phyloP scores from a whole-genome alignment of 768 basidiomycete genomes.

The Psilocybe sp. region DNA sequence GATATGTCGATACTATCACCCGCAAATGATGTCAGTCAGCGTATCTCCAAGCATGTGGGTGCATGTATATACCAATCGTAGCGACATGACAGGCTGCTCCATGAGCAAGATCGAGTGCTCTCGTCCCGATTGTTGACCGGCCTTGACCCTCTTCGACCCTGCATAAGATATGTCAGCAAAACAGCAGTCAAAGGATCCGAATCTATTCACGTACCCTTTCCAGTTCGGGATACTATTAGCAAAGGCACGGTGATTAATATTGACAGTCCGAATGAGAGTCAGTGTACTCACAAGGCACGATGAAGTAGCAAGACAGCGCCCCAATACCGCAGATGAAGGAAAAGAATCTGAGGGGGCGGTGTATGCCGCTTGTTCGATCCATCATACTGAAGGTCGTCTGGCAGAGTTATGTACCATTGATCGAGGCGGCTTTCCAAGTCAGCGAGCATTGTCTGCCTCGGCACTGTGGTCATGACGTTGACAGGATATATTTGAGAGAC shows the following conservation, averaged over 20 bases:
- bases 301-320: constrained; percentile 70
- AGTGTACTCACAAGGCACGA: constrained; percentile 68
- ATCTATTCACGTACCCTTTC: constrained; percentile 47
- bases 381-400: constrained; percentile 61
- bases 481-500: constrained; percentile 72
- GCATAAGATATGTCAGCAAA: constrained; percentile 6
- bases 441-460: constrained; percentile 47
- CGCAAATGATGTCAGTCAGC: background rate
- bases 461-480: constrained; percentile 40
- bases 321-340: constrained; percentile 76
- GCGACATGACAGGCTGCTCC: constrained; percentile 71
- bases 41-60: background rate
- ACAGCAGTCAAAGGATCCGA: constrained; percentile 4
- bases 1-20: constrained; percentile 52
- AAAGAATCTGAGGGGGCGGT: constrained; percentile 65
- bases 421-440: constrained; percentile 66
- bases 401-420: constrained; percentile 71
- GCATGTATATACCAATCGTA: constrained; percentile 46
- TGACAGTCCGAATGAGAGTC: background rate
- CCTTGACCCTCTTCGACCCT: constrained; percentile 35
- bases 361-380: constrained; percentile 46
- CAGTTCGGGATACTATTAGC: constrained; percentile 66
- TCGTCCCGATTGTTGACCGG: constrained; percentile 50
- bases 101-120: constrained; percentile 75
- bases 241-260: background rate